A percentile compares a stretch with the other conserved stretches of the same genome.
Evolutionary conservation across 2,329 filamentous ascomycete genomes (phyloP).

Genomic region (Diaporthe helianthi): DNA sequence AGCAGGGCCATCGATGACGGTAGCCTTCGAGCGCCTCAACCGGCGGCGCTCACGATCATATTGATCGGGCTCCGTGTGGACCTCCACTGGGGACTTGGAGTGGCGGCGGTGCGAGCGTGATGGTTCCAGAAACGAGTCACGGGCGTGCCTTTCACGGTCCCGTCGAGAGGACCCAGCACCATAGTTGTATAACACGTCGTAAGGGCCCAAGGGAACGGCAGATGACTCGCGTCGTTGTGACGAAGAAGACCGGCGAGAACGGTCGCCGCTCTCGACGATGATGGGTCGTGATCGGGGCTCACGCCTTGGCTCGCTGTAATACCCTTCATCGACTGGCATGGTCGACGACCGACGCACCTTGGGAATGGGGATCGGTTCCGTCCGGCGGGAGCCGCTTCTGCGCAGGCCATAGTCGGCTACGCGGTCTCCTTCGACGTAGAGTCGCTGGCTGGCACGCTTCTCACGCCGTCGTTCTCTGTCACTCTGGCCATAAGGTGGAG

Average conservation of each 20-base stretch:
- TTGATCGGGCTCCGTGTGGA: slow-evolving; percentile 3
- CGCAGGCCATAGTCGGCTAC: slow-evolving; percentile 32
- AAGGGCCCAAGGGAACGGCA: slow-evolving; percentile 29
- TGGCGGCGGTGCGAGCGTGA: slow-evolving; percentile 26
- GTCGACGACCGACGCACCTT: slow-evolving; percentile 29
- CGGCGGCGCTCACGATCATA: slow-evolving; percentile 28
- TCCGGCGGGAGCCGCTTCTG: slow-evolving; percentile 25
- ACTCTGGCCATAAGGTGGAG: slow-evolving; percentile 10
- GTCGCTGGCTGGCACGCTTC: slow-evolving; percentile 24
- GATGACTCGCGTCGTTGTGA: slow-evolving; percentile 30
- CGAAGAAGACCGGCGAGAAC: slow-evolving; percentile 29
- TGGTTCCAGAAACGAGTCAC: slow-evolving; percentile 20
- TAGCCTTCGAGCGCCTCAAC: slow-evolving; percentile 25
- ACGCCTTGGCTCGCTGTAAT: slow-evolving; percentile 28
- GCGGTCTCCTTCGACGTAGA: slow-evolving; percentile 33
- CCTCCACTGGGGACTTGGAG: slow-evolving; percentile 29
- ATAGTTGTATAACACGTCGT: slow-evolving; percentile 30
- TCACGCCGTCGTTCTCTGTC: slow-evolving; percentile 32
- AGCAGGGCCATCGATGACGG: slow-evolving; percentile 19
- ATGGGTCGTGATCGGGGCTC: slow-evolving; percentile 25
- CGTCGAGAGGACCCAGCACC: slow-evolving; percentile 24
- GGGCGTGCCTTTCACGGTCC: slow-evolving; percentile 11
- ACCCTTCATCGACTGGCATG: slow-evolving; percentile 31
- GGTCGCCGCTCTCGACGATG: slow-evolving; percentile 26
- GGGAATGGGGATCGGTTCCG: slow-evolving; percentile 33